Conservation (phyloP, 2,329 filamentous ascomycete species). For the Pseudogymnoascus sp. region DNA sequence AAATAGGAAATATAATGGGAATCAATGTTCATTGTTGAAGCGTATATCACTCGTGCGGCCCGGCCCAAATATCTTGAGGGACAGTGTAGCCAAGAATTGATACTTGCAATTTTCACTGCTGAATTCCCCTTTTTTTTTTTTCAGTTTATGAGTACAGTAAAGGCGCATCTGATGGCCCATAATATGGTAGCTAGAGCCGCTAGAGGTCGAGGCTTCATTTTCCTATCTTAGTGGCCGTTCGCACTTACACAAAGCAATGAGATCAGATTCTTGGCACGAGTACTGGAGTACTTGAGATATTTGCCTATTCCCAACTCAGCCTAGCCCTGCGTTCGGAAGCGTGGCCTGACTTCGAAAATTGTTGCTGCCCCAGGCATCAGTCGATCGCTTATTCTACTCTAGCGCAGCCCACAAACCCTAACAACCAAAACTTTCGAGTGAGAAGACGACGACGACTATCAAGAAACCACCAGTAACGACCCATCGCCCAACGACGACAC, state of each 20-base stretch:
- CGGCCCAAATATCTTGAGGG: not conserved
- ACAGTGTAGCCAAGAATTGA: not conserved
- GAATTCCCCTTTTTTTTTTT: not conserved
- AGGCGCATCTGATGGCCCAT: not conserved
- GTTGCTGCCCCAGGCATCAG: not conserved
- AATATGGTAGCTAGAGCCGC: not conserved
- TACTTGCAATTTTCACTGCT: not conserved
- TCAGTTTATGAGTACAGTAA: not conserved
- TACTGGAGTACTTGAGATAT: not conserved
- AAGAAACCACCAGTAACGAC: conserved; percentile 11
- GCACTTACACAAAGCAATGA: not conserved
- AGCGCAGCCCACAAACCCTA: conserved; percentile 9
- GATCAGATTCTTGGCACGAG: not conserved
- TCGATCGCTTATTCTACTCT: conserved; percentile 8
- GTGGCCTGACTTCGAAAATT: not conserved
- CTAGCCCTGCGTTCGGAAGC: not conserved
- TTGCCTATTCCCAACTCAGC: not conserved
- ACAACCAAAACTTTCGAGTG: conserved; percentile 9
- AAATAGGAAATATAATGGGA: conserved; percentile 9
- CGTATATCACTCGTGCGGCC: not conserved
- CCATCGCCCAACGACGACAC: conserved; percentile 16
- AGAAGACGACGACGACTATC: conserved; percentile 10
- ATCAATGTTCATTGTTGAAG: not conserved
- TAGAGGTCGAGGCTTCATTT: not conserved
- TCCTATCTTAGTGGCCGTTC: not conserved